Conservation (phyloP, 345 rosid species). For the Citrus mangshanensis region DNA sequence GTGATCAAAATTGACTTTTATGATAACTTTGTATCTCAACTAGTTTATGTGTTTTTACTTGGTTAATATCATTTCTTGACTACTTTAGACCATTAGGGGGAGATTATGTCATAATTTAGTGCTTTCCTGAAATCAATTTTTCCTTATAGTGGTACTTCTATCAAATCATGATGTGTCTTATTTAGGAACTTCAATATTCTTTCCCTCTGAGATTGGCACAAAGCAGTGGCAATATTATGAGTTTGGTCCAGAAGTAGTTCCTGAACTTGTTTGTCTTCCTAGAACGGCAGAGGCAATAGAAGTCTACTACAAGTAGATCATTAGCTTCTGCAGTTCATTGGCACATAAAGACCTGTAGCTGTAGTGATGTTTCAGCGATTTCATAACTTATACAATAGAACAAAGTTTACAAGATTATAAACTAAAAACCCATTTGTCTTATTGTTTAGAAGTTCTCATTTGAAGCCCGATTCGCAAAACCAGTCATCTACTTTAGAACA, state of each 20-base stretch:
- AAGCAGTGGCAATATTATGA: slow-evolving; percentile 99
- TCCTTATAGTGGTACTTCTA: not conserved
- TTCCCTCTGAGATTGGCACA: slow-evolving; percentile 62
- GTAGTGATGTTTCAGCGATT: slow-evolving; percentile 19
- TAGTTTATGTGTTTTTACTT: not conserved
- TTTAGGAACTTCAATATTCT: not conserved
- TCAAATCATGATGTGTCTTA: slow-evolving; percentile 4
- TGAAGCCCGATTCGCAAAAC: slow-evolving; percentile 22
- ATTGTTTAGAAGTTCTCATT: slow-evolving; percentile 18
- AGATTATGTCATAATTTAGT: not conserved
- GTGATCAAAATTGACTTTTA: not conserved
- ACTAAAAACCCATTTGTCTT: slow-evolving; percentile 15
- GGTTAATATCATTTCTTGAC: not conserved
- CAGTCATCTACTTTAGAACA: slow-evolving; percentile 18
- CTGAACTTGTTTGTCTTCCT: slow-evolving; percentile 94
- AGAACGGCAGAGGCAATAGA: slow-evolving; percentile 94
- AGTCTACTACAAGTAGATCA: slow-evolving; percentile 62
- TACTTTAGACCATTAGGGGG: not conserved
- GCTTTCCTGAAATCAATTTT: not conserved
- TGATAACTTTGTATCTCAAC: not conserved
- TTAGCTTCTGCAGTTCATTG: slow-evolving; percentile 16
- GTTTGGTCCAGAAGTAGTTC: slow-evolving; percentile 86
- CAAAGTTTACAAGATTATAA: not conserved
- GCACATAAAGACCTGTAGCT: not conserved
- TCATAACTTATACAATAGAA: not conserved